Base-by-base conservation (phyloP, 371 early-diverging fungal genomes). In the Smittium mucronatum region DNA sequence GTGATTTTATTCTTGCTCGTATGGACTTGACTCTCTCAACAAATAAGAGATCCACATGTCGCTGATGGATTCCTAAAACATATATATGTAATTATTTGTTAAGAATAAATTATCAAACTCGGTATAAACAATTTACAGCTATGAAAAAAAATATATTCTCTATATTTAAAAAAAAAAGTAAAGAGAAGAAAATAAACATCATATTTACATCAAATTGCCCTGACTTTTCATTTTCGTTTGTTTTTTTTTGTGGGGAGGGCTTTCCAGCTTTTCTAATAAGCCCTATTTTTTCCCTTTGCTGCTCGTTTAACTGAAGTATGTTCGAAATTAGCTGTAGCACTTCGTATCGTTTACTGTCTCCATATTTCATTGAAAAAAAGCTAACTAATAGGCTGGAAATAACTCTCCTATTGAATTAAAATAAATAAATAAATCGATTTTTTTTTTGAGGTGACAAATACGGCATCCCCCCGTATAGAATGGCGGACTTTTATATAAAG, bases 31-130 rank as follows among this genome's bases (percentile, higher is more conserved):
- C 70, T 89, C 89, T 35, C 86, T 86, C 28, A 87, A 79, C 70
- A 93, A 76, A 75, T 89, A 93, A 16, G 89, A 88, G 47, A 93
- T 91, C 93, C 93, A 93, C 70, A 89, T 86, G 72, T 93, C 92
- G 30, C 89, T 88, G 71, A 93, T 90, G 69, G 88, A 90, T 79
- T 92, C 76, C 71, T 72, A 75, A 58, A 72, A 74, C 35, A 63
- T 72, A 29, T 67, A 33, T 58, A 65, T 59, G 17, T 68, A 34
- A 25, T 2, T 64, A 68, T 75, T 63, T 63, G 63, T 67, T 47
- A 36, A 35, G 34, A 58, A 63, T 69, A 75, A 66, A 68, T 73
- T n/a, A 67, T 64, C n/a, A 72, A 64, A n/a, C n/a, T n/a, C n/a
- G n/a, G n/a, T n/a, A n/a, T n/a, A n/a, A n/a, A n/a, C n/a, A n/a